Evolutionary conservation across 306 rosid genomes (phyloP), one percentile per base, ranked within the genome.

Genomic region (Vicia faba): DNA sequence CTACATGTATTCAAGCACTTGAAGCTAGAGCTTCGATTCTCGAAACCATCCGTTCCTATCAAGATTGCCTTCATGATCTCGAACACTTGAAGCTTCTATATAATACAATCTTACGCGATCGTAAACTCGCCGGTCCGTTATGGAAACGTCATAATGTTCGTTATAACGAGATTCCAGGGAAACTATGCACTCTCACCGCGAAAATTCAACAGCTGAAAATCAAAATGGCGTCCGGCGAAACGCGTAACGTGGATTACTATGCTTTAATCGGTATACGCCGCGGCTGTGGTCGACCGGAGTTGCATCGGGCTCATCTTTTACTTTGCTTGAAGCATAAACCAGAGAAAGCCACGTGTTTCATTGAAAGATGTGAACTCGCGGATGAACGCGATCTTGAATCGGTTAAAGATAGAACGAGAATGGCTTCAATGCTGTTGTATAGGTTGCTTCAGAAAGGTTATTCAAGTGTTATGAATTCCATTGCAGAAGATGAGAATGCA

Each of bases 391-490:
- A 88, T 70, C 50, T 88, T 0, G 99, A 90, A 18, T 86, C 89
- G 0, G 83, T 90, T 36, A 85, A 72, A 29, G 99, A 93, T 25
- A 79, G 92, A 31, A 84, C 97, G 0, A 93, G 74, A 67, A 85
- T 86, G 91, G 82, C 95, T 1, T 70, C 96, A 1, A 38, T 88
- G 79, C 59, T 93, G 49, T 79, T 93, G 28, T 89, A 83, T 56
- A 69, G 96, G 68, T 68, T 93, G 83, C 82, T 90, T 60, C 99
- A 93, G 60, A 93, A 90, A 80, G 99, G 96, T 16, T 84, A 89
- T 41, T 31, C 86, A 0, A 82, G 71, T 41, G 80, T 93, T 10
- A 85, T 82, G 89, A 18, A 64, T 1, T 49, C 74, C 3, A 85
- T 93, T n/a, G 56, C 64, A 46, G 88, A 88, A 2, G 97, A 93